These are phyloP conservation scores for Thermothelomyces thermophilus DNA, from an alignment of 2,329 filamentous ascomycete species.

Conservation along the genomic window DNA sequence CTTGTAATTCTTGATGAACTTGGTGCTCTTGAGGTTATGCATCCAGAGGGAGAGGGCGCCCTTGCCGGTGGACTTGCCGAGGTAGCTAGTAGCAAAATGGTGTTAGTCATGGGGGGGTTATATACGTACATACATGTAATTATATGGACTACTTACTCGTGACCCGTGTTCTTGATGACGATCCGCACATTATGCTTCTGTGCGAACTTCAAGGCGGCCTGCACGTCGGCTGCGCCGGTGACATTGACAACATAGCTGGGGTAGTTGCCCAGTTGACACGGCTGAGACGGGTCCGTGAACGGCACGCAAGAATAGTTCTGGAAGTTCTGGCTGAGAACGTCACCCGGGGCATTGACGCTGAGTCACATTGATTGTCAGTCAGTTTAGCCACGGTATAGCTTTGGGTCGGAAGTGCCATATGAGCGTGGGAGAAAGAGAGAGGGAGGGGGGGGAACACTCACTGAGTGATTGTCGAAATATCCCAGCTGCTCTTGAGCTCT, in stretches of 20 bases:
- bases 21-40: conserved; percentile 33
- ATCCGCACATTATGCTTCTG: conserved; percentile 37
- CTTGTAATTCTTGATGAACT: conserved; percentile 27
- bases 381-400: too few relatives aligned
- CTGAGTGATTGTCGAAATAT: too few relatives aligned
- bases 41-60: conserved; percentile 36
- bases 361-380: too few relatives aligned
- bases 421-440: too few relatives aligned
- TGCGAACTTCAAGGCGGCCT: conserved; percentile 30
- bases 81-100: too few relatives aligned
- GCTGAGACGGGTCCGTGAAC: background rate
- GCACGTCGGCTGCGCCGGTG: background rate
- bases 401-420: too few relatives aligned
- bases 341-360: background rate
- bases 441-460: too few relatives aligned
- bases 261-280: background rate
- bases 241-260: background rate
- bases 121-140: too few relatives aligned
- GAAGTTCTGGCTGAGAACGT: background rate
- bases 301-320: background rate
- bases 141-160: too few relatives aligned
- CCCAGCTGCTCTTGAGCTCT: background rate
- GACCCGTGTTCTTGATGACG: conserved; percentile 42
- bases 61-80: conserved; percentile 33
- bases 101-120: too few relatives aligned